These are phyloP conservation scores for Phalaenopsis aphrodite DNA, from an alignment of 106 monocot species.

Conservation along the genomic window DNA sequence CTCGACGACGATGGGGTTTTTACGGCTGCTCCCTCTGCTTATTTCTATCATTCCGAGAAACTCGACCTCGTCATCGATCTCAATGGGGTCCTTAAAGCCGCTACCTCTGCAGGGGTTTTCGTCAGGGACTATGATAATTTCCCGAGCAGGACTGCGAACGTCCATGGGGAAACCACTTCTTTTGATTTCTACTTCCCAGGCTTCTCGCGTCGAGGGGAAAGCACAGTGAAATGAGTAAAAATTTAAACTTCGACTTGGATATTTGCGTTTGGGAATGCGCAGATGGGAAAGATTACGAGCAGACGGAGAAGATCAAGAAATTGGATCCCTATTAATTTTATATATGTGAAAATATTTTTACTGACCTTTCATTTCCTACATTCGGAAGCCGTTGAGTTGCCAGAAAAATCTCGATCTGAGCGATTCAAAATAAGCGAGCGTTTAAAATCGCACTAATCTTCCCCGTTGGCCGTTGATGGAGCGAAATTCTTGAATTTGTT, in stretches of 20 bases:
- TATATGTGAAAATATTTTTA: neutral
- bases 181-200: neutral
- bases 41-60: neutral
- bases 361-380: neutral
- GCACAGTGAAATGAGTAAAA: neutral
- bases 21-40: constrained; percentile 2
- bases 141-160: neutral
- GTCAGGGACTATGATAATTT: neutral
- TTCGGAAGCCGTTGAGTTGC: neutral
- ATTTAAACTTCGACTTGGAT: neutral
- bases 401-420: neutral
- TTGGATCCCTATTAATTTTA: neutral
- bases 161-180: neutral
- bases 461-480: neutral
- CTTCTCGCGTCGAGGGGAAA: neutral
- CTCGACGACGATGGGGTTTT: constrained; percentile 4
- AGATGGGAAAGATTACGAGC: neutral
- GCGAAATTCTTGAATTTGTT: neutral
- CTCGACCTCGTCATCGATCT: constrained; percentile 8
- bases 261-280: neutral
- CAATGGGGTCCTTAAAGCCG: neutral
- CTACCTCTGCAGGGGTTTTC: neutral
- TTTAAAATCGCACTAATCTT: neutral
- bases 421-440: neutral
- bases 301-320: neutral